Base-by-base conservation (phyloP, 2,329 filamentous ascomycete species). In the Fusarium fujikuroi region DNA sequence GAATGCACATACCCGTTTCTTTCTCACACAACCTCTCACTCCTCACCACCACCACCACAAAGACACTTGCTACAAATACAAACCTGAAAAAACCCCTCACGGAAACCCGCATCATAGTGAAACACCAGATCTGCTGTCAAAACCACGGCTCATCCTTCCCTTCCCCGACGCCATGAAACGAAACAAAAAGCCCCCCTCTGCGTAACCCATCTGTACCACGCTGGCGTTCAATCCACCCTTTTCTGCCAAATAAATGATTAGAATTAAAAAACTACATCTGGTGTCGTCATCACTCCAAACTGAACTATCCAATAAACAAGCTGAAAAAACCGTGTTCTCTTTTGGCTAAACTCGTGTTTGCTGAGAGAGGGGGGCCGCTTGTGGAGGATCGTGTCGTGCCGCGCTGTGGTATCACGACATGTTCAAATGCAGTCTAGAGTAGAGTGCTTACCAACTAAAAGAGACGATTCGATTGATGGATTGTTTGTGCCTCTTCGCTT, bases 71-170 rank as follows among this genome's bases (percentile, higher is more conserved):
- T 18, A 46, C 43, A 50, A 15, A 40, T 21, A n/a, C 21, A 21
- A 21, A 39, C 2, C 12, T 28, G 18, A 9, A 23, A 46, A 30
- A 69, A 54, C 30, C 23, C 56, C 42, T 42, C 43, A 68, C 67
- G 67, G 66, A 40, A 66, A 52, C 52, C 49, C 32, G 66, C 67
- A 70, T 58, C 5, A 16, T 23, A 14, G 66, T 70, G 56, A 60
- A 66, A 66, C 68, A 53, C 56, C 50, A 70, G 66, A 70, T 70
- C 61, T 70, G 68, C 68, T 70, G 68, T 70, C 68, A 70, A 58
- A 70, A 61, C 66, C 61, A 70, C 68, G 66, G 68, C 68, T 70
- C 66, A 62, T 61, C 68, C 28, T 70, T 66, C 68, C 68, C 44
- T 52, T 49, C 39, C 30, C 42, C 47, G 34, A 18, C 46, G n/a